Percentiles rank a stretch among this genome's conserved stretches.
phyloP scores from a whole-genome alignment of 2,329 filamentous ascomycete genomes.

The Orbilia javanica region DNA sequence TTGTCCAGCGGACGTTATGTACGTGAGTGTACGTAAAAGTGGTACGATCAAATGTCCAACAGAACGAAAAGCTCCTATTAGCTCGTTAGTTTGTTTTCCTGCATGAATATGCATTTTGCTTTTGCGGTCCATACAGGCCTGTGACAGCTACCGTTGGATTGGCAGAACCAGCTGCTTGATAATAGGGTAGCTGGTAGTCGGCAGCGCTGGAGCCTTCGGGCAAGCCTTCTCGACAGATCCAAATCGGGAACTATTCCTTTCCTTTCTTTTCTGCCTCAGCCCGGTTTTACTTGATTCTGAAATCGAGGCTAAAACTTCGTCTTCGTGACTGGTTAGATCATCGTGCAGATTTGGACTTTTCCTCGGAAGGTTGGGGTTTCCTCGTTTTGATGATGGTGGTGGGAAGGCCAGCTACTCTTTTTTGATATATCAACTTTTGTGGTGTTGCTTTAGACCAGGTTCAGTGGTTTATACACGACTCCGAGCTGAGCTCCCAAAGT shows the following conservation, averaged over 20 bases:
- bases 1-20: conserved; percentile 45
- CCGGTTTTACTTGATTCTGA: conserved; percentile 55
- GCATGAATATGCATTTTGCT: conserved; percentile 39
- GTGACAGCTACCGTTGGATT: conserved; percentile 51
- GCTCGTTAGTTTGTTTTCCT: conserved; percentile 58
- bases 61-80: conserved; percentile 58
- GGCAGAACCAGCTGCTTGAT: conserved; percentile 44
- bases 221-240: conserved; percentile 16
- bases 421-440: conserved; percentile 48
- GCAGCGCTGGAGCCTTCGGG: conserved; percentile 50
- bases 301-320: conserved; percentile 57
- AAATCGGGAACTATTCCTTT: conserved; percentile 50
- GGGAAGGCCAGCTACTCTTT: conserved; percentile 33
- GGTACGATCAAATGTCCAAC: conserved; percentile 55
- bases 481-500: conserved; percentile 26
- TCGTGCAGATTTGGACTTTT: conserved; percentile 53
- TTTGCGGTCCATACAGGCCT: conserved; percentile 56
- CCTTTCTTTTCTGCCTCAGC: conserved; percentile 52
- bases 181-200: no score
- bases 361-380: conserved; percentile 17
- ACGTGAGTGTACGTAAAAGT: conserved; percentile 49
- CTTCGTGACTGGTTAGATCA: conserved; percentile 59
- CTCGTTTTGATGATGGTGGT: conserved; percentile 37
- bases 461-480: conserved; percentile 16
- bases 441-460: conserved; percentile 22